A percentile compares a stretch with the other conserved stretches of the same genome.
phyloP scores from a whole-genome alignment of 1,284 basidiomycete species.

The Ustilago loliicola region DNA sequence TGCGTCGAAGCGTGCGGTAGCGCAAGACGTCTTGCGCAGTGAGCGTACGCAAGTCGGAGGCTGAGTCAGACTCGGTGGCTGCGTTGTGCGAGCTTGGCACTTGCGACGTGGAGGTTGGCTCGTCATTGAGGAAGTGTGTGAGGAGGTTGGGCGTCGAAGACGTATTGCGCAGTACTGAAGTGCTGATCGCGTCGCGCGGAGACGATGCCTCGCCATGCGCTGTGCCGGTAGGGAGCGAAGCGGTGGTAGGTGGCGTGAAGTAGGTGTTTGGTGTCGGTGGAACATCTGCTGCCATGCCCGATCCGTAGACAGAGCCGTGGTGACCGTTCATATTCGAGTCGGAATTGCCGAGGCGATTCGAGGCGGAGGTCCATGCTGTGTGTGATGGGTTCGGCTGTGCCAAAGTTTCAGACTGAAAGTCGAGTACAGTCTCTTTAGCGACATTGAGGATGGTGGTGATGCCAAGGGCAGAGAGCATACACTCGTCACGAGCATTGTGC shows the following conservation, averaged over 20 bases:
- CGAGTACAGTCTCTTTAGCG: constrained; percentile 76
- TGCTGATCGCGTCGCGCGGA: constrained; percentile 35
- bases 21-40: constrained; percentile 40
- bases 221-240: constrained; percentile 14
- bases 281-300: constrained; percentile 1
- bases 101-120: constrained; percentile 11
- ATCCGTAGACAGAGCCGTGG: constrained; percentile 2
- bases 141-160: constrained; percentile 63
- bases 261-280: constrained; percentile 37
- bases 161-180: constrained; percentile 54
- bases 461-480: constrained; percentile 78
- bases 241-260: constrained; percentile 46
- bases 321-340: neutral
- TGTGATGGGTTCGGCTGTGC: constrained; percentile 16
- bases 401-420: constrained; percentile 36
- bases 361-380: constrained; percentile 17
- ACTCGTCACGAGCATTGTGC: constrained; percentile 87
- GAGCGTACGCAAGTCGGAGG: constrained; percentile 29
- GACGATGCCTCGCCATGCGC: constrained; percentile 21
- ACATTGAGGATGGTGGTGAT: constrained; percentile 91
- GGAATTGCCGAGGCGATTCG: constrained; percentile 6
- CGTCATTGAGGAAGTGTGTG: constrained; percentile 33
- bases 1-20: constrained; percentile 42
- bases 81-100: neutral
- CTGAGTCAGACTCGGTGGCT: constrained; percentile 5